Conservation (phyloP, 1,284 basidiomycete genomes). For the Lentinus polychrous region DNA sequence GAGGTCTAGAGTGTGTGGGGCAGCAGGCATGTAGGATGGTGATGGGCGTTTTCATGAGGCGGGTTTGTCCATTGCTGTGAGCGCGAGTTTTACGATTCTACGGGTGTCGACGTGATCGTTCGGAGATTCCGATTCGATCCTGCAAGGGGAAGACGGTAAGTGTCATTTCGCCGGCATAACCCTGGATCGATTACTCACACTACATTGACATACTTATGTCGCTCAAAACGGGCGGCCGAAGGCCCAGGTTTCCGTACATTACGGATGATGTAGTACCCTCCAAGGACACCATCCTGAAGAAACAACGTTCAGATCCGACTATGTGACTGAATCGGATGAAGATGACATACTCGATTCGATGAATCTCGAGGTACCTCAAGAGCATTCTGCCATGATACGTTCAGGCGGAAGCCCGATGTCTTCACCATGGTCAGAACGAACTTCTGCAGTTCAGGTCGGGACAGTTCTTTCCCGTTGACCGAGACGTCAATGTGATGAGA, state of each 20-base stretch:
- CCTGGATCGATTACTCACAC: conserved; percentile 30
- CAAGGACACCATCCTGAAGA: conserved; percentile 39
- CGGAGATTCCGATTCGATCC: conserved; percentile 40
- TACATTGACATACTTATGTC: conserved; percentile 47
- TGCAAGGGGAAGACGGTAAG: conserved; percentile 15
- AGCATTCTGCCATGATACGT: conserved; percentile 42
- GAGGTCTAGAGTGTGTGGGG: background rate
- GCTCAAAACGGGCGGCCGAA: conserved; percentile 32
- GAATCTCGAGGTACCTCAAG: conserved; percentile 37
- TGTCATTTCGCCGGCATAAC: background rate
- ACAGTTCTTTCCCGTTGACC: conserved; percentile 39
- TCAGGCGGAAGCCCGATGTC: conserved; percentile 31
- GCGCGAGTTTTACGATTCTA: conserved; percentile 39
- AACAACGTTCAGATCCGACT: background rate
- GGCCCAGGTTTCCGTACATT: conserved; percentile 37
- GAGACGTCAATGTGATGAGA: conserved; percentile 32
- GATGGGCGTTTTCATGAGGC: conserved; percentile 2
- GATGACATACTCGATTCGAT: conserved; percentile 33
- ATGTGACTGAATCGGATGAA: background rate
- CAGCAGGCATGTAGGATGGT: background rate
- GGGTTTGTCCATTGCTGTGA: conserved; percentile 39
- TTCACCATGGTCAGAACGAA: conserved; percentile 41
- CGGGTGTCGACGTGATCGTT: conserved; percentile 36
- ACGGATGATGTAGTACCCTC: conserved; percentile 45
- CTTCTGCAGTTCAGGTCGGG: conserved; percentile 33